These are phyloP conservation scores for Candida ulmi DNA, from an alignment of 805 yeast genomes.

Conservation along the genomic window DNA sequence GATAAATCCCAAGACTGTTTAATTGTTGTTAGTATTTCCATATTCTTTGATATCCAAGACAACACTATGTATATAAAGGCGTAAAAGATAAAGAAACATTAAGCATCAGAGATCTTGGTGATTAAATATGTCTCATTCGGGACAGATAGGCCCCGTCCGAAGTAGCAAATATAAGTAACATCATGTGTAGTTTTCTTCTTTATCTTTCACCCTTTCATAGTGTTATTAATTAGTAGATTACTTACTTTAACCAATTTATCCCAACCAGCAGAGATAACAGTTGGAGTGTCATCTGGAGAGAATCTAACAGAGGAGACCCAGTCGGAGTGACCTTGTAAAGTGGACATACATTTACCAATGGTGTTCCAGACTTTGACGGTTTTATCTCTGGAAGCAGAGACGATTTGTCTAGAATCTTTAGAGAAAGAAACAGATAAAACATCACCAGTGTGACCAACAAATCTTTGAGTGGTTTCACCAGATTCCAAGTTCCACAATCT, in stretches of 20 bases:
- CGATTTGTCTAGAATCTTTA: slow-evolving; percentile 94
- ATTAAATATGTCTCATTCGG: slow-evolving; percentile 93
- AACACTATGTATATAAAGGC: neutral
- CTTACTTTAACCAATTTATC: slow-evolving; percentile 99
- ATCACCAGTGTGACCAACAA: slow-evolving; percentile 97
- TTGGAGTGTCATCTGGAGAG: slow-evolving; percentile 77
- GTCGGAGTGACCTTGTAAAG: slow-evolving; percentile 94
- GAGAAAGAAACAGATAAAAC: slow-evolving; percentile 96
- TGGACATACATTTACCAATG: slow-evolving; percentile 93
- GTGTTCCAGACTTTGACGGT: slow-evolving; percentile 99
- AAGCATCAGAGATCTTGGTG: slow-evolving; percentile 98
- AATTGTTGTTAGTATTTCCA: too few species aligned
- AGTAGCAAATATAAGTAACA: slow-evolving; percentile 96
- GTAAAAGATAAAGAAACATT: slow-evolving; percentile 3
- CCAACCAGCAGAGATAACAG: slow-evolving; percentile 97
- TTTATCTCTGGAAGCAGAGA: slow-evolving; percentile 98
- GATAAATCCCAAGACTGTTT: slow-evolving; percentile 88
- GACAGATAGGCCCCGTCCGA: slow-evolving; percentile 70
- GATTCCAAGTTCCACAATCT: slow-evolving; percentile 96
- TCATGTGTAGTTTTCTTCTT: slow-evolving; percentile 38
- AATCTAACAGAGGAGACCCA: slow-evolving; percentile 99
- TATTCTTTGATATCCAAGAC: too few species aligned
- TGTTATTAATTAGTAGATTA: slow-evolving; percentile 23
- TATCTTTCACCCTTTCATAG: too few species aligned
- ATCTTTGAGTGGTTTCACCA: slow-evolving; percentile 91